phyloP scores from a whole-genome alignment of 495 filamentous ascomycete species.

The Pseudevernia furfuracea region DNA sequence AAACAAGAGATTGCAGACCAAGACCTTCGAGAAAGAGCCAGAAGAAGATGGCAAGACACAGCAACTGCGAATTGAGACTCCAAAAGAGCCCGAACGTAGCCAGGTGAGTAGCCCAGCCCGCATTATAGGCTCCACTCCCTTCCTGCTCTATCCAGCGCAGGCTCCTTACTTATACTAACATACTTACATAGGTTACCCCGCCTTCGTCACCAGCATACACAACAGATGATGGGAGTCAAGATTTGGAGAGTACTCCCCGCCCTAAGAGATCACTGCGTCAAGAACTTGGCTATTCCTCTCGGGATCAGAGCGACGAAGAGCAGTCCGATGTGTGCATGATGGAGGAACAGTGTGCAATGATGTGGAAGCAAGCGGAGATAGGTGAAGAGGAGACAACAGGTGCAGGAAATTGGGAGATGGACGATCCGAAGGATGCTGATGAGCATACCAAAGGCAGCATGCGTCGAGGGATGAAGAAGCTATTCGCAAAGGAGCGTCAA shows the following conservation, averaged over 20 bases:
- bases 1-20: background rate
- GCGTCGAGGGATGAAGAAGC: background rate
- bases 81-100: background rate
- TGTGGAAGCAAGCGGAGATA: background rate
- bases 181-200: background rate
- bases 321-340: background rate
- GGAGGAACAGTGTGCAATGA: background rate
- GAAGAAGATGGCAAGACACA: background rate
- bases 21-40: background rate
- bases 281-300: background rate
- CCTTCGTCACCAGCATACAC: background rate
- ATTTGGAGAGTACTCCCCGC: background rate
- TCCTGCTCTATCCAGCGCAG: background rate
- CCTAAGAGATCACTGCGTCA: background rate
- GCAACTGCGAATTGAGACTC: background rate
- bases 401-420: background rate
- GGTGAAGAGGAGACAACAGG: background rate
- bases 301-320: background rate
- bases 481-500: background rate
- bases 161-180: background rate
- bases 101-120: background rate
- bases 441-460: background rate
- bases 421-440: background rate
- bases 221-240: conserved; percentile 1
- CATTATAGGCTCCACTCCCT: background rate